These are phyloP conservation scores for Syncephalastrum sp. DNA, from an alignment of 371 early-diverging fungal species.

Conservation along the genomic window DNA sequence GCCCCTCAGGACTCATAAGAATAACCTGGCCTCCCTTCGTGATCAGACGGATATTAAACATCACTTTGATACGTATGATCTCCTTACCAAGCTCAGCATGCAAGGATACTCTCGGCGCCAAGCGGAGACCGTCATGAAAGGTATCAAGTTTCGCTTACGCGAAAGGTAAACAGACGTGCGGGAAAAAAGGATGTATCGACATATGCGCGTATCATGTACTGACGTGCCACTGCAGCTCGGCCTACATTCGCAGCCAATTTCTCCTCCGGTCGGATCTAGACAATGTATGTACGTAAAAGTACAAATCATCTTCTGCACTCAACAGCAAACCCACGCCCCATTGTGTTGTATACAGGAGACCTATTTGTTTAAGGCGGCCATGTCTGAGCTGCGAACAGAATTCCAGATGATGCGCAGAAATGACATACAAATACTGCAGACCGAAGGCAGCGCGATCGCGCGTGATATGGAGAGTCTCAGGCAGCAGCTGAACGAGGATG, in stretches of 20 bases:
- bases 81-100: conserved; percentile 59
- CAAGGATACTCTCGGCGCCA: conserved; percentile 67
- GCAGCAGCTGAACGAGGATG: conserved; percentile 71
- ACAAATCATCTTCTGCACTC: background rate
- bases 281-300: conserved; percentile 19
- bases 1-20: too few species aligned
- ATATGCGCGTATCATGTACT: background rate
- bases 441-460: conserved; percentile 66
- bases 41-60: conserved; percentile 27
- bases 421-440: conserved; percentile 73
- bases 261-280: conserved; percentile 49
- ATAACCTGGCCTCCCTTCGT: background rate
- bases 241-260: conserved; percentile 14
- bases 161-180: conserved; percentile 23
- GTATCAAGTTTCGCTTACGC: conserved; percentile 61
- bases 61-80: conserved; percentile 68
- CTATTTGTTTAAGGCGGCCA: conserved; percentile 73
- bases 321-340: background rate
- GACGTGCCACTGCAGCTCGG: conserved; percentile 7
- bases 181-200: too few species aligned
- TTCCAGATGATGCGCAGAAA: conserved; percentile 81
- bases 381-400: conserved; percentile 83
- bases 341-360: conserved; percentile 28
- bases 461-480: conserved; percentile 76
- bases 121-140: conserved; percentile 69